Percentiles rank a stretch among this genome's conserved stretches.
Evolutionary conservation across 2,329 filamentous ascomycete species (phyloP).

Genomic region (Colletotrichum sp.): DNA sequence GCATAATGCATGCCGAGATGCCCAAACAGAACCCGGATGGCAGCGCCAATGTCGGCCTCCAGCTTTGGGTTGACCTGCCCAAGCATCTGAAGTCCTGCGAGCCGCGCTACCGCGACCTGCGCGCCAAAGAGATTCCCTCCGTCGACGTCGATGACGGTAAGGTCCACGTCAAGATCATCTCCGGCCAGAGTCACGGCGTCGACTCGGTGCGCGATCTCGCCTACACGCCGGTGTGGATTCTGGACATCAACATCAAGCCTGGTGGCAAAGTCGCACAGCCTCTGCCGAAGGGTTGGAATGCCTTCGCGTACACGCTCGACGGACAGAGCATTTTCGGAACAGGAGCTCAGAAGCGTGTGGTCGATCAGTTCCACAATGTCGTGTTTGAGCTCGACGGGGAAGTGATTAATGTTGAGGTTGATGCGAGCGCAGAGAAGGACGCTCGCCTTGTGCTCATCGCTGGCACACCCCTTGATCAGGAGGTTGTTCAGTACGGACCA

Average conservation of each 20-base stretch:
- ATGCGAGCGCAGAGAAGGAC: conserved; percentile 64
- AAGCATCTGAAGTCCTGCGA: conserved; percentile 84
- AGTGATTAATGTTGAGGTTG: conserved; percentile 73
- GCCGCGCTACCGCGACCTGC: conserved; percentile 88
- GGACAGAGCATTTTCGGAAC: conserved; percentile 71
- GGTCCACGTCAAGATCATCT: conserved; percentile 89
- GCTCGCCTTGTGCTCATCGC: conserved; percentile 74
- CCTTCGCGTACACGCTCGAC: conserved; percentile 85
- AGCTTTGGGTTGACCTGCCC: conserved; percentile 95
- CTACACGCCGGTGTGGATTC: conserved; percentile 96
- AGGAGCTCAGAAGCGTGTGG: conserved; percentile 53
- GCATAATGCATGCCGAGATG: conserved; percentile 97
- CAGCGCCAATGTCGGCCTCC: conserved; percentile 81
- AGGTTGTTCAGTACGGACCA: conserved; percentile 83
- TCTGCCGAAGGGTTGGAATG: conserved; percentile 83
- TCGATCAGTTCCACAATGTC: conserved; percentile 83
- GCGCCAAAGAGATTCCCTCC: conserved; percentile 77
- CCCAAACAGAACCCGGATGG: conserved; percentile 80
- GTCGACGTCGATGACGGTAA: conserved; percentile 74
- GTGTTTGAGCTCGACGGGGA: conserved; percentile 86
- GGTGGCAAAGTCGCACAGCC: conserved; percentile 79
- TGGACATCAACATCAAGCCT: conserved; percentile 82
- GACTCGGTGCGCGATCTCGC: conserved; percentile 90
- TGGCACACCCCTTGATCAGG: conserved; percentile 80
- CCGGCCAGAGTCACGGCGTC: conserved; percentile 80